A percentile compares a stretch with the other conserved stretches of the same genome.
Evolutionary conservation across 2,329 filamentous ascomycete genomes (phyloP).

Genomic region (Xylariaceae sp.): DNA sequence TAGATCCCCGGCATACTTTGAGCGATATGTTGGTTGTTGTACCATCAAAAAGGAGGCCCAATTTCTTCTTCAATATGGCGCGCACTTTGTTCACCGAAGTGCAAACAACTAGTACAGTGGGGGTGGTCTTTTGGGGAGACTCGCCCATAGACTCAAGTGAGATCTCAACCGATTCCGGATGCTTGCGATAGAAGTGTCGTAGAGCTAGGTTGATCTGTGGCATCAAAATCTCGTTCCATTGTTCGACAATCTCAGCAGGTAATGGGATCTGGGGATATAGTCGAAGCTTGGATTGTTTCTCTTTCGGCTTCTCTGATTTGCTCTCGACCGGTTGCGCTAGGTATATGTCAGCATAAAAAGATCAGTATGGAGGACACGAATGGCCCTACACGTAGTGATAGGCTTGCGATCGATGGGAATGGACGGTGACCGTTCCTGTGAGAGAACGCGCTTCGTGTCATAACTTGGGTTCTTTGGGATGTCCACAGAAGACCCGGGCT

Average conservation of each 20-base stretch:
- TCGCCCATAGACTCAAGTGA: constrained; percentile 78
- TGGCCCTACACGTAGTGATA: constrained; percentile 25
- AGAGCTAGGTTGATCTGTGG: constrained; percentile 76
- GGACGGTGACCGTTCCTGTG: constrained; percentile 20
- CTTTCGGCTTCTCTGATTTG: constrained; percentile 29
- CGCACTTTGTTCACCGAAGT: constrained; percentile 77
- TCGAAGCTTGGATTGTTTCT: constrained; percentile 53
- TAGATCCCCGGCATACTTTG: constrained; percentile 74
- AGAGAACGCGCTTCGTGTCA: constrained; percentile 21
- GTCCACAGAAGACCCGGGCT: constrained; percentile 29
- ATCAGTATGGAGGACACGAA: constrained; percentile 10
- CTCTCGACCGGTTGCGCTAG: constrained; percentile 26
- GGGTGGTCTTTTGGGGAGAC: constrained; percentile 67
- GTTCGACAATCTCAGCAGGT: constrained; percentile 67
- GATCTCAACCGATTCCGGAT: constrained; percentile 79
- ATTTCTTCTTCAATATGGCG: constrained; percentile 71
- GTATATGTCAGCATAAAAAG: constrained; percentile 22
- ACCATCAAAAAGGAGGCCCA: constrained; percentile 70
- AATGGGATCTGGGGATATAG: constrained; percentile 67
- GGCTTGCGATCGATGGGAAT: constrained; percentile 18
- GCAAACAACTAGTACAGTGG: constrained; percentile 80
- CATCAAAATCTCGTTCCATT: constrained; percentile 76
- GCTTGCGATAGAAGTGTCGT: constrained; percentile 73
- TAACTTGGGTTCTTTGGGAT: not conserved
- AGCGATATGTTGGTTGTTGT: constrained; percentile 64